Evolutionary conservation across 305 asterid genomes (phyloP), one percentile per base, ranked within the genome.

Genomic region (Solanum chacoense): DNA sequence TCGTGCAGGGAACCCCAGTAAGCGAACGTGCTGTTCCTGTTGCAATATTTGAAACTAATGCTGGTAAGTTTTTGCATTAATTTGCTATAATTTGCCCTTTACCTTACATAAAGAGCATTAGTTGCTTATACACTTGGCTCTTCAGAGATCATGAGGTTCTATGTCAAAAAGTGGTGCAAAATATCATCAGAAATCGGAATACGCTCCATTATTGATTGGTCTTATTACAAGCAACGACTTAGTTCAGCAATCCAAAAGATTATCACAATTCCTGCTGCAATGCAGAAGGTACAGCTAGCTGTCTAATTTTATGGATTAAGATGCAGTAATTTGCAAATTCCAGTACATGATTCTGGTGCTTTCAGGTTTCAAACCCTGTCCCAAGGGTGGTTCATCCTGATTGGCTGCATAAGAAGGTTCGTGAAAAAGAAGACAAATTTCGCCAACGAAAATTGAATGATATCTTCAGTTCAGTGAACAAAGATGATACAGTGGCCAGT

Each of bases 21-120:
- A 98, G 99, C 35, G 99, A 98, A 93, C 98, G 99, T 88, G 99
- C 99, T 89, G 92, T 98, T 90, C 99, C 99, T 74, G 99, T 98
- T 91, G 99, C 99, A 87, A 95, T 98, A 91, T 98, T 98, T 92
- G 98, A 95, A 93, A 94, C 99, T 89, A 96, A 94, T 90, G 88
- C 98, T 42, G 99, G 99, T 98, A 90, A 85, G 11, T 20, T 73
- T 29, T 45, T 87, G 76, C 67, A 42, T 75, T 42, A 5, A 45
- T 73, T 74, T 87, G 71, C 36, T 74, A 42, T 69, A 16, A 42
- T 87, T 37, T 75, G 29, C 14, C 84, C 45, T 87, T 87, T 65
- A 87, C 71, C 35, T 34, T 87, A 63, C 85, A 73, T 26, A 35
- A 84, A 83, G 75, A 28, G 87, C 65, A 38, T 80, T 55, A 65